These are phyloP conservation scores for Aspergillus biplanus DNA, from an alignment of 495 filamentous ascomycete genomes.

Conservation along the genomic window DNA sequence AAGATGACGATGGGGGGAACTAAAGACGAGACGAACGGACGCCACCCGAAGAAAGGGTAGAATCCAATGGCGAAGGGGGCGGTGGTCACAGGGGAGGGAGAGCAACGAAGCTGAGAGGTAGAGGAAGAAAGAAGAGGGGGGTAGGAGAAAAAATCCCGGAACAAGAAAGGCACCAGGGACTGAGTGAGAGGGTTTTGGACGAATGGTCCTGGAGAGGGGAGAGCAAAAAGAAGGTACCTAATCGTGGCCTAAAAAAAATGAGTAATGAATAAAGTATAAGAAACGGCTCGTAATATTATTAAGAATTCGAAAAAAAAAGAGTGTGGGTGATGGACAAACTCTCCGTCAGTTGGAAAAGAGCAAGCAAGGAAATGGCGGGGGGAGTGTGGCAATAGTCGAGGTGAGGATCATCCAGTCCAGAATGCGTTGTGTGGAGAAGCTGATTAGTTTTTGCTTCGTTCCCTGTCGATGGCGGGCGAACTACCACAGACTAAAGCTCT, in stretches of 20 bases:
- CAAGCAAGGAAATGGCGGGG: slow-evolving; percentile 6
- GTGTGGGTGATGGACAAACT: not conserved
- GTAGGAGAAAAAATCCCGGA: slow-evolving; percentile 20
- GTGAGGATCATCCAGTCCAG: slow-evolving; percentile 8
- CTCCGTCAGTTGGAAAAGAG: slow-evolving; percentile 7
- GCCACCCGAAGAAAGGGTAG: slow-evolving; percentile 22
- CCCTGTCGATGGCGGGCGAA: slow-evolving; percentile 11
- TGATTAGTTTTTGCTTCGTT: slow-evolving; percentile 20
- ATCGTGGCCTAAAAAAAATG: not conserved
- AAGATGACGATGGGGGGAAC: slow-evolving; percentile 9
- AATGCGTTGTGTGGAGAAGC: slow-evolving; percentile 6
- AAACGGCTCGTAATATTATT: not conserved
- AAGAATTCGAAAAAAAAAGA: not conserved
- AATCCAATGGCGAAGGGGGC: slow-evolving; percentile 1
- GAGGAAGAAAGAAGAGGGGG: slow-evolving; percentile 6
- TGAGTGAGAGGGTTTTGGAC: not conserved
- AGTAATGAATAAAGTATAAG: slow-evolving; percentile 1
- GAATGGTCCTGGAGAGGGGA: not conserved
- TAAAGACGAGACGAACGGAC: slow-evolving; percentile 13
- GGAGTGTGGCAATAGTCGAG: slow-evolving; percentile 6
- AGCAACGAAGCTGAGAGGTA: not conserved
- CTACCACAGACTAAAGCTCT: slow-evolving; percentile 10
- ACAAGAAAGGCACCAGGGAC: slow-evolving; percentile 13
- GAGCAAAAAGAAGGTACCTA: not conserved
- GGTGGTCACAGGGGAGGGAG: slow-evolving; percentile 13